A percentile compares a stretch with the other conserved stretches of the same genome.
Conservation (phyloP, 495 filamentous ascomycete genomes). For the Aspergillus asperescens region DNA sequence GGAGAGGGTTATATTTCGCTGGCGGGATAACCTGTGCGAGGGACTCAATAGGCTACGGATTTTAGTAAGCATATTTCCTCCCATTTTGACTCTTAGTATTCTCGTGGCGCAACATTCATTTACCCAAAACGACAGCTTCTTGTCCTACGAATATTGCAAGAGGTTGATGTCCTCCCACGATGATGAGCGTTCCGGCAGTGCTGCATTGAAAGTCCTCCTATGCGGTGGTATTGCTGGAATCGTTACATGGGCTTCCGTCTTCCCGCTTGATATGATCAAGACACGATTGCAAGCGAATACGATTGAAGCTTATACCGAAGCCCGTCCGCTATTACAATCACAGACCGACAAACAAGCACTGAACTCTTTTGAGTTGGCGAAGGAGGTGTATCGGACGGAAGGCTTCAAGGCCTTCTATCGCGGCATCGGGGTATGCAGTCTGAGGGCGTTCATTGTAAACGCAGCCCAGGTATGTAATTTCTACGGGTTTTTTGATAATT, state of each 20-base stretch:
- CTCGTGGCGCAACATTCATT: background rate
- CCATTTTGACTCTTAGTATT: constrained; percentile 10
- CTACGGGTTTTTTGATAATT: background rate
- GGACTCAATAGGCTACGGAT: constrained; percentile 84
- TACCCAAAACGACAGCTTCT: constrained; percentile 52
- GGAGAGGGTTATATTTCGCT: constrained; percentile 69
- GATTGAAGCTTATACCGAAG: constrained; percentile 30
- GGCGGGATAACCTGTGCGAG: constrained; percentile 72
- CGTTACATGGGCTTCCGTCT: constrained; percentile 79
- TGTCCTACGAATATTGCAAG: constrained; percentile 73
- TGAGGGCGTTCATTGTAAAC: constrained; percentile 82
- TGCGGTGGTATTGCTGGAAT: constrained; percentile 83
- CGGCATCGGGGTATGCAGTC: constrained; percentile 71
- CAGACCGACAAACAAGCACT: constrained; percentile 24
- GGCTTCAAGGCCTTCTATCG: constrained; percentile 68
- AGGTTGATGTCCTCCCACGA: constrained; percentile 42
- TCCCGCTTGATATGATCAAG: constrained; percentile 85
- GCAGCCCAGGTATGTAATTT: constrained; percentile 47
- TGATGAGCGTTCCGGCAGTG: constrained; percentile 33
- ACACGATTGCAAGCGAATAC: constrained; percentile 73
- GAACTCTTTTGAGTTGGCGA: constrained; percentile 58
- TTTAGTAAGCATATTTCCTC: constrained; percentile 58
- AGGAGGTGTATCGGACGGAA: constrained; percentile 56
- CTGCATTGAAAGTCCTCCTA: constrained; percentile 61
- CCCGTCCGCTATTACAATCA: constrained; percentile 19